Conservation (phyloP, 1,284 basidiomycete genomes). For the Pseudozyma thailandica region DNA sequence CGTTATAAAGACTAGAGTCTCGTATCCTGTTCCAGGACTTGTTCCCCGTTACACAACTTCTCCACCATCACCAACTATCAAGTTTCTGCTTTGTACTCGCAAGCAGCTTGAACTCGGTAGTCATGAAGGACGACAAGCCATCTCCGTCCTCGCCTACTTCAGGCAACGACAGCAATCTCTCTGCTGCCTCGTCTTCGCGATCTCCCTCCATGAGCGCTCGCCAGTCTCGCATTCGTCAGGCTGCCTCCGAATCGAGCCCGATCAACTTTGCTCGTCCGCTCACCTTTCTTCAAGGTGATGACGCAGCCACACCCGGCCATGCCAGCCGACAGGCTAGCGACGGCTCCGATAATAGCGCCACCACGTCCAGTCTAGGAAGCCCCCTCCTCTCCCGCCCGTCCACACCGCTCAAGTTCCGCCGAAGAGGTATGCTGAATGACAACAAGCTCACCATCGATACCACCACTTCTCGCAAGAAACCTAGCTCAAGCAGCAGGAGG, state of each 20-base stretch:
- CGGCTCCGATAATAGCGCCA: constrained; percentile 16
- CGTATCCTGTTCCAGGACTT: too few species aligned
- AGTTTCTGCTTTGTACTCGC: background rate
- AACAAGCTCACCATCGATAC: constrained; percentile 33
- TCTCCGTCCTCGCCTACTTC: background rate
- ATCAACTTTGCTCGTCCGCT: constrained; percentile 36
- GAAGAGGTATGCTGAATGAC: constrained; percentile 23
- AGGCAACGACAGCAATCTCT: background rate
- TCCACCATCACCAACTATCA: background rate
- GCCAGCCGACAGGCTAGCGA: constrained; percentile 3
- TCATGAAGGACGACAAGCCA: constrained; percentile 13
- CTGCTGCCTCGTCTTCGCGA: constrained; percentile 1
- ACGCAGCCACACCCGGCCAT: constrained; percentile 3
- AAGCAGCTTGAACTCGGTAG: background rate
- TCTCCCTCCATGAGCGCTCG: constrained; percentile 9
- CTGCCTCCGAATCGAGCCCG: constrained; percentile 8
- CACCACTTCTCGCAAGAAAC: background rate
- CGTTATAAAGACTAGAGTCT: too few species aligned
- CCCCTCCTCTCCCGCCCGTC: background rate
- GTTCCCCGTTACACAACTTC: too few species aligned
- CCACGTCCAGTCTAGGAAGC: background rate
- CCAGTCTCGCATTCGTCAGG: constrained; percentile 15
- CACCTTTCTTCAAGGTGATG: background rate
- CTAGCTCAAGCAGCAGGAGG: constrained; percentile 5
- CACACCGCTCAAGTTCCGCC: constrained; percentile 26